phyloP scores from a whole-genome alignment of 129 eudicot genomes.

The Ambrosia trifida region DNA sequence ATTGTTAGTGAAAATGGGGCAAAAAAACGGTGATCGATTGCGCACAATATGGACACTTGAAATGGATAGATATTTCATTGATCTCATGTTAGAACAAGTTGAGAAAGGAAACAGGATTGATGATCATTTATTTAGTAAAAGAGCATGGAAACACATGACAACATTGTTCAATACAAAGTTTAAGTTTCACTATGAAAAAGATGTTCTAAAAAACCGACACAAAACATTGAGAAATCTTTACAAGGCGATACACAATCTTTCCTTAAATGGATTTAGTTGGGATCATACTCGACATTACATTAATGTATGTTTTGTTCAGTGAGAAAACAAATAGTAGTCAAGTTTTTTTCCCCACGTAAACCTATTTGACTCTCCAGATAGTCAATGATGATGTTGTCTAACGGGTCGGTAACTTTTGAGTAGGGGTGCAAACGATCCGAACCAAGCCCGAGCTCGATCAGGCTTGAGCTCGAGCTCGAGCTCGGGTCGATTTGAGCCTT shows the following conservation, averaged over 20 bases:
- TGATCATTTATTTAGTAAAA: constrained; percentile 54
- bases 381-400: neutral
- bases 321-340: too few species aligned
- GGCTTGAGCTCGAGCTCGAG: too few species aligned
- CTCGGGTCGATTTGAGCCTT: too few species aligned
- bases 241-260: constrained; percentile 40
- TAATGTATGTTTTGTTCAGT: constrained; percentile 27
- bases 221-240: constrained; percentile 51
- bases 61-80: constrained; percentile 58
- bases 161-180: constrained; percentile 46
- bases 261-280: constrained; percentile 50
- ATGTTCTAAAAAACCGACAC: constrained; percentile 53
- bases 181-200: constrained; percentile 41
- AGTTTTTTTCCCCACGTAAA: neutral
- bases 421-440: too few species aligned
- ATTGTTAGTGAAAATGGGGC: constrained; percentile 32
- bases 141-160: constrained; percentile 53
- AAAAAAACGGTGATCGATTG: constrained; percentile 35
- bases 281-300: constrained; percentile 49
- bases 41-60: constrained; percentile 56
- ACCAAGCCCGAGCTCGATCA: too few species aligned
- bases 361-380: neutral
- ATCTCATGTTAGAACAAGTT: constrained; percentile 52
- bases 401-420: neutral
- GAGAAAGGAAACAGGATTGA: constrained; percentile 42